Base-by-base conservation (phyloP, 768 basidiomycete species). In the Epithele typhae region DNA sequence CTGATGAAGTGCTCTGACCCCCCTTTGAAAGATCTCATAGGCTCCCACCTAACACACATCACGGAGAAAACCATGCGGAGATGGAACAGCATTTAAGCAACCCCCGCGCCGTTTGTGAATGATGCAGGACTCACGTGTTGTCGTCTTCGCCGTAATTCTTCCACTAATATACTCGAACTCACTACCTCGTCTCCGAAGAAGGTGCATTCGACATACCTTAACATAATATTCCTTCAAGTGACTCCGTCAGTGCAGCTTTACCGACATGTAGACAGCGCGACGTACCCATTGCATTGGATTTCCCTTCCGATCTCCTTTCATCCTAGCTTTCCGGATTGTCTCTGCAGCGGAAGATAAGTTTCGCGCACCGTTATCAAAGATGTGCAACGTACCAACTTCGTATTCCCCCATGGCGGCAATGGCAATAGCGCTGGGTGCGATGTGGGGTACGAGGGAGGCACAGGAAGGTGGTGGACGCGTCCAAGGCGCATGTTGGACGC, bases 301-400 rank as follows among this genome's bases (percentile, higher is more conserved):
- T 5, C 52, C 41, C 34, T 46, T 45, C 41, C 43, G 52, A 1
- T n/a, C 30, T 35, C 19, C 41, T 25, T 42, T 48, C 3, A 60
- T 53, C 43, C 50, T 56, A 25, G 84, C 84, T 45, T 68, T 65
- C 3, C 70, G 61, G 34, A 84, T 68, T 18, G 71, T 71, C 59
- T 84, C 82, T 84, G 39, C 3, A 27, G n/a, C n/a, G n/a, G n/a
- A n/a, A n/a, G n/a, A n/a, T n/a, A n/a, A n/a, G n/a, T n/a, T n/a
- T n/a, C n/a, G n/a, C n/a, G n/a, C n/a, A n/a, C n/a, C n/a, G n/a
- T n/a, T n/a, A n/a, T n/a, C n/a, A n/a, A n/a, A n/a, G n/a, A n/a
- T n/a, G 18, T 15, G 22, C 3, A 67, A 30, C 82, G 66, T 46
- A 81, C 84, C 83, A 50, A 86, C 82, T 77, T 82, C 81, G 59